Base-by-base conservation (phyloP, 2,329 filamentous ascomycete genomes). In the Elsinoe perseae region DNA sequence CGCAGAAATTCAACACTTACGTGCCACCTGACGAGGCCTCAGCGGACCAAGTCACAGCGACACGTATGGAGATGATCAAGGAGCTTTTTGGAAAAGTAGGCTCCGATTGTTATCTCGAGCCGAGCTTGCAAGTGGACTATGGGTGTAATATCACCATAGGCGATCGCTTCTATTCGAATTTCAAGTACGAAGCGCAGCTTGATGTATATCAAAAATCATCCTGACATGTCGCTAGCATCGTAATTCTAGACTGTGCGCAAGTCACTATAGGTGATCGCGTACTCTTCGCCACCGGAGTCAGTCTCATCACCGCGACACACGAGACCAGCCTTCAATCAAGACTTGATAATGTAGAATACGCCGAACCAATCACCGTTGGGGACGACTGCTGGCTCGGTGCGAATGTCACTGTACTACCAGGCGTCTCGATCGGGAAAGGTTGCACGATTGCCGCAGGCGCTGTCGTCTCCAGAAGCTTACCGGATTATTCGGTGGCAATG, bases 381-480 rank as follows among this genome's bases (percentile, higher is more conserved):
- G 84, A 89, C 61, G 89, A 95, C 72, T 87, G 87, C 70, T 89
- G 87, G 87, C 71, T 92, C 25, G 87, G 84, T 1, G 86, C 86
- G 0, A 85, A 83, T 64, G 83, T 82, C 3, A 80, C 77, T 20
- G 80, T 95, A n/a, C 73, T 91, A 42, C 83, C 87, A 0, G 89
- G 89, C 0, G 83, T 95, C 18, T 90, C 79, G 1, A 85, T 95
- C 61, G 89, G 90, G 0, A 77, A 78, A 56, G 89, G 89, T 0
- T 77, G 75, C 3, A 87, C 84, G 0, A 78, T 95, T 59, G 89
- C 88, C 0, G 89, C 89, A 1, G 88, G 86, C 1, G 88, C 85
- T 66, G 87, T 95, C 2, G 89, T 95, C 20, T 92, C 87, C 1
- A 92, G 85, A 73, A 77, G 67, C 58, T 58, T 73, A 10, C 71